Evolutionary conservation across 164 flowering plant genomes (phyloP), one percentile per base, ranked within the genome.

Genomic region (Vitis labrusca): DNA sequence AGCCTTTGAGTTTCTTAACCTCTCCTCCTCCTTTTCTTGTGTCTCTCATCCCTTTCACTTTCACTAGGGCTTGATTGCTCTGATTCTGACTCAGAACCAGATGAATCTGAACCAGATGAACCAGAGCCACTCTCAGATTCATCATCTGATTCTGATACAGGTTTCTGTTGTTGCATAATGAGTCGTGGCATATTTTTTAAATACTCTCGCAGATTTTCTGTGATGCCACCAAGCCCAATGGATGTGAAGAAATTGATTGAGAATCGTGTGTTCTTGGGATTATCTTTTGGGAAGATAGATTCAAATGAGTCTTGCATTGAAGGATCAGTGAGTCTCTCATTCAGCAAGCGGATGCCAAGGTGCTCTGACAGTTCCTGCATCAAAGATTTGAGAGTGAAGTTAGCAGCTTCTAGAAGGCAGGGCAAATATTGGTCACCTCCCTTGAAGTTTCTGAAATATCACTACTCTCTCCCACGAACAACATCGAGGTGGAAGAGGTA

Each of bases 221-320:
- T 91, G 61, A 91, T 86, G 49, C 98, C 96, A 71, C 97, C 94
- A 61, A 93, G 92, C 49, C 99, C 98, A 73, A 93, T 91, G 32
- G 99, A 95, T 8, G 98, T 95, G 71, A 95, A 95, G 70, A 91
- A 91, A 74, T 91, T 95, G 58, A 95, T 95, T 0, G 97, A 61
- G 70, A 95, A 95, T 14, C 96, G 79, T 0, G 98, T 89, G 78
- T 95, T 95, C 73, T 88, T 91, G 1, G 97, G 98, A 68, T 89
- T 93, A 60, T 95, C 99, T 74, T 59, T 91, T 0, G 97, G 98
- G 74, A 95, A 93, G 14, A 91, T 91, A 0, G 99, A 89, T 32
- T 90, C 97, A 51, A 90, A 89, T 0, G 91, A 87, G 0, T 88
- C 96, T 70, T 83, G 90, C 98, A 91, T 90, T 9, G 83, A 54